Base-by-base conservation (phyloP, 2,329 filamentous ascomycete genomes). In the Phialophora tarda region DNA sequence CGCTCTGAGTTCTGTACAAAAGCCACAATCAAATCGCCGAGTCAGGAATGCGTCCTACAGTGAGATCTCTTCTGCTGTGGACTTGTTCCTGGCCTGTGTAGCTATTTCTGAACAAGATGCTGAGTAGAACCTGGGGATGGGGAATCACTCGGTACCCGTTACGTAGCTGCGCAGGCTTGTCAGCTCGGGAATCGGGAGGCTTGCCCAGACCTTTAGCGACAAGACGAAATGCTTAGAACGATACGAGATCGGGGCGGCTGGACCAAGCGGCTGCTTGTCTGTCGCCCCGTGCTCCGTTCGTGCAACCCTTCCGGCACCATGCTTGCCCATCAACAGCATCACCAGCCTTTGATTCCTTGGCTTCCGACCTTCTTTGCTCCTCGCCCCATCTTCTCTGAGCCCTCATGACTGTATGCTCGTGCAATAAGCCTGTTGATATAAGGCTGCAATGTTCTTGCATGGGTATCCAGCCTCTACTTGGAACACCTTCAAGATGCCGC, bases 241-340 rank as follows among this genome's bases (percentile, higher is more conserved):
- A 61, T 23, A 26, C 47, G 44, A 21, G 21, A 28, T 24, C 38
- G 24, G 6, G n/a, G 24, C 26, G n/a, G 57, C 12, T 26, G 55
- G 47, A 67, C 67, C 67, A 69, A 69, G 67, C 58, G 55, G 44
- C 61, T 64, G 62, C 64, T 17, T 44, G 17, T 66, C 50, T 51
- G 38, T 38, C 55, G 34, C 64, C 67, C 64, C 67, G 64, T 69
- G 64, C 67, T 67, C 55, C 41, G 44, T 64, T 58, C 26, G 3
- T n/a, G 56, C 67, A 66, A 47, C 53, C 57, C 24, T 24, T 60
- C 24, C 23, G 41, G 32, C 28, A 62, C 26, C 34, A 10, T 8
- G 47, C 14, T n/a, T 10, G 24, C 17, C 14, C 56, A 41, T 24
- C 34, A 50, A 55, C 12, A 55, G n/a, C 34, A 32, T 54, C 60